Conservation (phyloP, 2,329 filamentous ascomycete species). For the Podosphaera fusca region DNA sequence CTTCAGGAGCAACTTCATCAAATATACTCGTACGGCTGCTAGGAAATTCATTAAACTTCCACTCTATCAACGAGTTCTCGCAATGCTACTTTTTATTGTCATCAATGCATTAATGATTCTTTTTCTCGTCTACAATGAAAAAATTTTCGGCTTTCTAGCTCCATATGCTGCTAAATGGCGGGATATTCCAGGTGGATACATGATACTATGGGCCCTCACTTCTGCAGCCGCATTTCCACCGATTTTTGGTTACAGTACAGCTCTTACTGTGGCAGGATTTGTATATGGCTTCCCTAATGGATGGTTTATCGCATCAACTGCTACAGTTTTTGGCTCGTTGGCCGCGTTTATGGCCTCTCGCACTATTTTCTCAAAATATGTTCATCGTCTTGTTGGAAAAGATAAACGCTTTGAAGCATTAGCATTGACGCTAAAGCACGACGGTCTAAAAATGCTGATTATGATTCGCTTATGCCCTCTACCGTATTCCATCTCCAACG, state of each 20-base stretch:
- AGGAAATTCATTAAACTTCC: slow-evolving; percentile 31
- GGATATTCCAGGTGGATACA: slow-evolving; percentile 43
- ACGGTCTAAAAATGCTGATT: slow-evolving; percentile 69
- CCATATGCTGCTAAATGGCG: slow-evolving; percentile 61
- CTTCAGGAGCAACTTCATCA: too few species aligned
- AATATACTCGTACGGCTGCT: slow-evolving; percentile 17
- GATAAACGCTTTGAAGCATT: slow-evolving; percentile 80
- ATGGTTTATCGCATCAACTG: slow-evolving; percentile 50
- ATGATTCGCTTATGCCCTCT: slow-evolving; percentile 85
- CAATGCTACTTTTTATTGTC: slow-evolving; percentile 26
- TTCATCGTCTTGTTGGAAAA: slow-evolving; percentile 54
- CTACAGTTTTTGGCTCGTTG: slow-evolving; percentile 56
- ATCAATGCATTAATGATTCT: slow-evolving; percentile 33
- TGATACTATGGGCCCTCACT: slow-evolving; percentile 40
- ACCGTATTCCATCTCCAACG: slow-evolving; percentile 83
- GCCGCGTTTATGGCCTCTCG: slow-evolving; percentile 61
- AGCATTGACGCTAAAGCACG: slow-evolving; percentile 66
- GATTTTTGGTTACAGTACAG: slow-evolving; percentile 45
- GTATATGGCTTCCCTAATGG: slow-evolving; percentile 49
- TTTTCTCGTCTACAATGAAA: slow-evolving; percentile 55
- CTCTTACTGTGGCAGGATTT: slow-evolving; percentile 44
- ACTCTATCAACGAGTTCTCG: slow-evolving; percentile 36
- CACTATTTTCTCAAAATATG: slow-evolving; percentile 55
- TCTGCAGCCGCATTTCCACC: slow-evolving; percentile 49
- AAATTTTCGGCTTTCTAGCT: slow-evolving; percentile 52